Percentiles rank a stretch among this genome's conserved stretches.
phyloP scores from a whole-genome alignment of 2,329 filamentous ascomycete genomes.

The Chalara sp. region DNA sequence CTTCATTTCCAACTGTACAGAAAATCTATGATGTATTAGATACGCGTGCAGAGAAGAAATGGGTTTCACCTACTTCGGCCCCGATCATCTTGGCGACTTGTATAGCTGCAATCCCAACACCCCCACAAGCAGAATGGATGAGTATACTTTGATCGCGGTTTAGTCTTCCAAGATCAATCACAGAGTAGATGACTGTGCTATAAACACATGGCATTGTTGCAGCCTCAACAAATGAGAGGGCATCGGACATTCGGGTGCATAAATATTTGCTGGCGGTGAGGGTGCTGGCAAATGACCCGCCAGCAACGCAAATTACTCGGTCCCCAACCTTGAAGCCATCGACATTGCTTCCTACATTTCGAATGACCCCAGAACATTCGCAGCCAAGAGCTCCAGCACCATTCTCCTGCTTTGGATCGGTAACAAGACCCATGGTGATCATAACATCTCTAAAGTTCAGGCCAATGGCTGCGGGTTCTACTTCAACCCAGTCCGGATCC shows the following conservation, averaged over 20 bases:
- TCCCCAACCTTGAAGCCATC: constrained; percentile 17
- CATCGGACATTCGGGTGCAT: constrained; percentile 29
- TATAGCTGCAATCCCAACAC: constrained; percentile 27
- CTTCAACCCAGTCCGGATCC: constrained; percentile 6
- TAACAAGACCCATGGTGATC: not conserved
- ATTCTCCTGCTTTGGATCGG: not conserved
- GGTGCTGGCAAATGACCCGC: constrained; percentile 1
- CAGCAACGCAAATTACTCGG: constrained; percentile 7
- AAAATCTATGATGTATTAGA: constrained; percentile 18
- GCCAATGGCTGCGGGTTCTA: constrained; percentile 7
- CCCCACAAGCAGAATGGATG: constrained; percentile 26
- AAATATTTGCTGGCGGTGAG: constrained; percentile 8
- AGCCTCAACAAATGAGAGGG: constrained; percentile 31
- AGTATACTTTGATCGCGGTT: constrained; percentile 15
- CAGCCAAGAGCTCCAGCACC: constrained; percentile 4
- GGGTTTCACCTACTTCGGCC: not conserved
- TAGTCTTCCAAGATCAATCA: constrained; percentile 7
- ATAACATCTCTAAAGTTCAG: constrained; percentile 15
- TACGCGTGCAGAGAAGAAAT: too few relatives aligned
- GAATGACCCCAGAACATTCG: constrained; percentile 25
- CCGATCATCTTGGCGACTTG: constrained; percentile 14
- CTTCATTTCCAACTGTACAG: constrained; percentile 15
- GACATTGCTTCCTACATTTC: constrained; percentile 16
- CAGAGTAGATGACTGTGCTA: constrained; percentile 8
- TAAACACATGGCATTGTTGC: constrained; percentile 32